Evolutionary conservation across 768 basidiomycete genomes (phyloP), one percentile per base, ranked within the genome.

Genomic region (Rhodosporidiobolus odoratus): DNA sequence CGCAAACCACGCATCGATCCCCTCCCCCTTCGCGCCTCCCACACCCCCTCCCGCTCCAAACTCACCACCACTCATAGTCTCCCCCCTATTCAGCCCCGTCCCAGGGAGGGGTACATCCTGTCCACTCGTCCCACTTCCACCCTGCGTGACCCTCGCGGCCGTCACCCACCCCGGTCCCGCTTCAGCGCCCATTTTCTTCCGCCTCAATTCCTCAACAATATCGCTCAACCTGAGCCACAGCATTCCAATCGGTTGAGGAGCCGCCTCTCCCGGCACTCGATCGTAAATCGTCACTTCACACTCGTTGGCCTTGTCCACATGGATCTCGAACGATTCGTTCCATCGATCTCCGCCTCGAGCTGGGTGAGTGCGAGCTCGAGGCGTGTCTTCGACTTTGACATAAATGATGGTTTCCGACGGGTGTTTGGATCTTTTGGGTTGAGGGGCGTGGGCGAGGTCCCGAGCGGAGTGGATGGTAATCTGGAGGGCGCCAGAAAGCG

Each of bases 271-370:
- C 7, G 80, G 79, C 27, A 86, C 85, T 75, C 92, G 92, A 80
- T 99, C 96, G 76, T 92, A 93, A 40, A 99, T 86, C 38, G 92
- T 90, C 61, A 99, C 88, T 81, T 98, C 96, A 58, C 97, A 90
- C 83, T 99, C 96, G 78, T 95, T 97, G 21, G 95, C 94, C 80
- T 98, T 98, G 83, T 98, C 95, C 48, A 98, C 90, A 0, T 88
- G 84, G 68, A 99, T 91, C 80, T 95, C 92, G 72, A 98, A 97
- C 68, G 93, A 91, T 80, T 99, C 94, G 78, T 92, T 91, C 96
- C 96, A 99, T 54, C 90, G 88, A 80, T 98, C 96, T 37, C 89
- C 37, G 69, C 92, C 38, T 68, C 92, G 88, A 16, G 92, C 88
- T 13, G 92, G 90, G 78, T 95, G 92, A 0, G 94, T 93, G 66